Evolutionary conservation across 2,329 filamentous ascomycete species (phyloP), one percentile per base, ranked within the genome.

Genomic region (Colletotrichum higginsianum): DNA sequence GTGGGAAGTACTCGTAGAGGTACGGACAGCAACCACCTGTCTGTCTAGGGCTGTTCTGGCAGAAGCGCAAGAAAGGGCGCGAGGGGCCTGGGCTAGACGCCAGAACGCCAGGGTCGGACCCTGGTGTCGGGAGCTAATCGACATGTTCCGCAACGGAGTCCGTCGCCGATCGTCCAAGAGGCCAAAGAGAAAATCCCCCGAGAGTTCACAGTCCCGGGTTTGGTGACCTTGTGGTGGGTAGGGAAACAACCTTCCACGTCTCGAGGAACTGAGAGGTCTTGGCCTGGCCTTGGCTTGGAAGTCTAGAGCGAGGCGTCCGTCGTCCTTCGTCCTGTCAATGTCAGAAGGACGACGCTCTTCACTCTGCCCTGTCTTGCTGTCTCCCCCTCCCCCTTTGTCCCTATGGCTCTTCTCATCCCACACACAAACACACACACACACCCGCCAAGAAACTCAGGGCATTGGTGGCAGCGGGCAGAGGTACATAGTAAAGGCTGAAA

Each of bases 111-210:
- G 65, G 68, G 53, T 40, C 66, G 52, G 65, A 30, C 65, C 65
- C 30, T 58, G 58, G 57, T 60, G 21, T 42, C 68, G 69, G 69
- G 69, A 72, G 69, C 58, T 69, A 64, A 72, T 64, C 69, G 69
- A 30, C 30, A 35, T 53, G 40, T 58, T 53, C 65, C 68, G 65
- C 60, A 53, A 71, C 52, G 65, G 65, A 71, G 60, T 68, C 65
- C 65, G 68, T 47, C 61, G 69, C 52, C 65, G 65, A 69, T 69
- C 69, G 52, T 69, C 65, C 30, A 60, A 68, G 58, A 67, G 57
- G 47, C 47, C 30, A 30, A 8, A 30, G 1, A 30, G 9, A 50
- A 26, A 69, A 69, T 42, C 18, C 65, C 42, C 69, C 66, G 65
- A 60, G 18, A 53, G 64, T 58, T 58, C 64, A 61, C 38, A 38